phyloP scores from a whole-genome alignment of 148 eudicot species.

The Fallopia convolvulus region DNA sequence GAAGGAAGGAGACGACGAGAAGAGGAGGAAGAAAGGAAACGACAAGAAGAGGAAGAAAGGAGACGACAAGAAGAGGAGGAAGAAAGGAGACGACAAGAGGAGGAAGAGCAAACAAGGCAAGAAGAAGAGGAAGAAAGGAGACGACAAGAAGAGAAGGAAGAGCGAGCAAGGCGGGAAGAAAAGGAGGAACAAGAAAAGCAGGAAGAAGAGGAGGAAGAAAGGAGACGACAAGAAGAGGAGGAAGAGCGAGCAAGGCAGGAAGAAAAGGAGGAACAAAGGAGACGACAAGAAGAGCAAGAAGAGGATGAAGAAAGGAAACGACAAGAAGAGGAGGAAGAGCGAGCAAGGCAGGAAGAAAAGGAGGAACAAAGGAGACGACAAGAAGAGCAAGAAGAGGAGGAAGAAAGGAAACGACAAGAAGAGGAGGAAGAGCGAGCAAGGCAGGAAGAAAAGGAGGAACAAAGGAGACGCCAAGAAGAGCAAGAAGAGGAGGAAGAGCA shows the following conservation, averaged over 20 bases:
- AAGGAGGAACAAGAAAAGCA: not conserved
- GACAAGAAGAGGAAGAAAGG: not conserved
- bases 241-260: not conserved
- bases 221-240: not conserved
- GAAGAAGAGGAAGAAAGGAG: slow-evolving; percentile 10
- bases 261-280: not conserved
- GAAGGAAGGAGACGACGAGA: slow-evolving; percentile 3
- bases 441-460: not conserved
- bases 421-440: slow-evolving; percentile 26
- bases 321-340: slow-evolving; percentile 19
- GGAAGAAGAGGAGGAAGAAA: not conserved
- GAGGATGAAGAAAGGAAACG: not conserved
- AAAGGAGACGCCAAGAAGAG: not conserved
- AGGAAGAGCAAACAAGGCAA: not conserved
- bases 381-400: not conserved
- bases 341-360: slow-evolving; percentile 12
- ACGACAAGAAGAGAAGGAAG: not conserved
- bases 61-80: not conserved
- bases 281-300: not conserved
- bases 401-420: not conserved
- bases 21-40: not conserved
- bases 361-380: slow-evolving; percentile 13
- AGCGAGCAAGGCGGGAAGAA: not conserved
- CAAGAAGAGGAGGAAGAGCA: slow-evolving; percentile 8
- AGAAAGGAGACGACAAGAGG: not conserved